Percentiles rank a stretch among this genome's conserved stretches.
Evolutionary conservation across 306 rosid species (phyloP).

Genomic region (Dryas octopetala): DNA sequence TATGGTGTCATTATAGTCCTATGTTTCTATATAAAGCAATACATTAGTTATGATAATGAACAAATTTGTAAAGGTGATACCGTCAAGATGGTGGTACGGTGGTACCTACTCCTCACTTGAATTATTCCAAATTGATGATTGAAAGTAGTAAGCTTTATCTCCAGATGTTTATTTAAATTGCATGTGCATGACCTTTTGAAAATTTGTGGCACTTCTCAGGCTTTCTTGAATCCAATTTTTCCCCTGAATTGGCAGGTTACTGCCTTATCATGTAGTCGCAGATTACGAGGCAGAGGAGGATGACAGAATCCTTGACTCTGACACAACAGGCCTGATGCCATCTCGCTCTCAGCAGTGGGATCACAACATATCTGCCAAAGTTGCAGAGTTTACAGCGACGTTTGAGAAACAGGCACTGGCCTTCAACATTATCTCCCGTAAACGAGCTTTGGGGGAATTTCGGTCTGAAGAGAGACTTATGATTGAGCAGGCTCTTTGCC

Average conservation of each 20-base stretch:
- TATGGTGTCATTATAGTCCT: background rate
- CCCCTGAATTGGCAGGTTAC: constrained; percentile 48
- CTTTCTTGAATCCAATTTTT: background rate
- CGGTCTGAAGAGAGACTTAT: constrained; percentile 96
- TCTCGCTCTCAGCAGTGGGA: constrained; percentile 99
- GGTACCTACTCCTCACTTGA: background rate
- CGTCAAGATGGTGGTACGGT: constrained; percentile 5
- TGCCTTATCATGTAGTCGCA: constrained; percentile 97
- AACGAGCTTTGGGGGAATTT: constrained; percentile 78
- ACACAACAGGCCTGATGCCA: constrained; percentile 84
- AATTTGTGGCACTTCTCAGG: background rate
- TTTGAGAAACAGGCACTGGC: constrained; percentile 97
- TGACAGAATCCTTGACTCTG: constrained; percentile 93
- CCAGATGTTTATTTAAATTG: background rate
- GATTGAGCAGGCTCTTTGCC: constrained; percentile 91
- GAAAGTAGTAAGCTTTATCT: background rate
- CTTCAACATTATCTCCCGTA: constrained; percentile 82
- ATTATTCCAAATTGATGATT: background rate
- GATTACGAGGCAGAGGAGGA: constrained; percentile 99
- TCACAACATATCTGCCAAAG: constrained; percentile 84
- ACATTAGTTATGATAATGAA: background rate
- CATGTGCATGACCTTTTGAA: background rate
- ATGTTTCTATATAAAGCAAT: background rate
- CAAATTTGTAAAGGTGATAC: background rate
- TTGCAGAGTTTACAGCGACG: constrained; percentile 86